These are phyloP conservation scores for Venturia nashicola DNA, from an alignment of 2,329 filamentous ascomycete genomes.

Conservation along the genomic window DNA sequence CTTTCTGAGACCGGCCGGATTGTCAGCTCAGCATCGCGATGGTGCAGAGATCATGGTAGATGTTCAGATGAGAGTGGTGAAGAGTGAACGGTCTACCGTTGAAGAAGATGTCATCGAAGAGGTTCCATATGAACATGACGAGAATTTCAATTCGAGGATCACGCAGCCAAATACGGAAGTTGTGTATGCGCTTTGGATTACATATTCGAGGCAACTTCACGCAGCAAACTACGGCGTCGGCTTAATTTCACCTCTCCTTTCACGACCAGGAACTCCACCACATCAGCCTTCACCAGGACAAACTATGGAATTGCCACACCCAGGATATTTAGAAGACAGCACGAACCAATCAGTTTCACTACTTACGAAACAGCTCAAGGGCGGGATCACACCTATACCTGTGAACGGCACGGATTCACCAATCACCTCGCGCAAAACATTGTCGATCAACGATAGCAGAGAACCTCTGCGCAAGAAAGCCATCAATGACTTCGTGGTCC, in stretches of 20 bases:
- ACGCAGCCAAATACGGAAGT: slow-evolving; percentile 55
- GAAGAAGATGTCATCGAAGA: slow-evolving; percentile 55
- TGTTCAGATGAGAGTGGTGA: slow-evolving; percentile 90
- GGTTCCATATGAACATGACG: slow-evolving; percentile 24
- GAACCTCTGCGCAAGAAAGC: slow-evolving; percentile 51
- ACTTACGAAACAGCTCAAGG: slow-evolving; percentile 35
- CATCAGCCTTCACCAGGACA: slow-evolving; percentile 72
- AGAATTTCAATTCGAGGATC: slow-evolving; percentile 13
- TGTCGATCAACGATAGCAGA: neutral
- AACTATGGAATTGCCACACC: slow-evolving; percentile 28
- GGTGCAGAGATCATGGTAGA: slow-evolving; percentile 88
- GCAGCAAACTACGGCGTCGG: slow-evolving; percentile 51
- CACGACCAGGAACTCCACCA: slow-evolving; percentile 57
- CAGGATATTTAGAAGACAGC: neutral
- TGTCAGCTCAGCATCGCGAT: slow-evolving; percentile 79
- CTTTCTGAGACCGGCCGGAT: slow-evolving; percentile 72
- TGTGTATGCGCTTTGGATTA: slow-evolving; percentile 93
- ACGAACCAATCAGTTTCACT: slow-evolving; percentile 24
- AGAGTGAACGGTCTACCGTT: slow-evolving; percentile 51
- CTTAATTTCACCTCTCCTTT: slow-evolving; percentile 50
- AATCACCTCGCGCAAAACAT: neutral
- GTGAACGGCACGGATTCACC: neutral
- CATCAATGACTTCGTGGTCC: slow-evolving; percentile 79
- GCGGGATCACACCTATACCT: slow-evolving; percentile 25
- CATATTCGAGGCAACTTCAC: slow-evolving; percentile 87